Evolutionary conservation across 371 early-diverging fungal species (phyloP), one percentile per base, ranked within the genome.

Genomic region (Apophysomyces ossiformis): DNA sequence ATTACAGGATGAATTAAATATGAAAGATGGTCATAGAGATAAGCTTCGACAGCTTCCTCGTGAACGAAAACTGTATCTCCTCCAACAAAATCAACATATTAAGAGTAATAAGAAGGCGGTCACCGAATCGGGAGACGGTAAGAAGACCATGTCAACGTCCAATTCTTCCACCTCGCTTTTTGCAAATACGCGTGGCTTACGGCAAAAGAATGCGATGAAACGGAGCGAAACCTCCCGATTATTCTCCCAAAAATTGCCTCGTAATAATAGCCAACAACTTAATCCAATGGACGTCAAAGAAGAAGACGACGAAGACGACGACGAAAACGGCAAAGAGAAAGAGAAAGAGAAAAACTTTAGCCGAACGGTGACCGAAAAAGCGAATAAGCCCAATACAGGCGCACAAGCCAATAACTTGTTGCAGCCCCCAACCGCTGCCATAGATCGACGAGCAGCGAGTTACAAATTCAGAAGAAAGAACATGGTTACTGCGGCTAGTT

Each of bases 1-100:
- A 15, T 13, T 56, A 1, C 68, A 86, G 84, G 81, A 84, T 54
- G 84, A 87, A 46, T 73, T 88, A n/a, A 78, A 88, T 62, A 88
- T 86, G 79, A 86, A 84, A 63, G 85, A 81, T 39, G 70, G 45
- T 9, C 71, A 82, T 11, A 71, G 84, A 57, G 83, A 82, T 26
- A 83, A 78, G 32, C 70, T 85, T 65, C 79, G 84, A 58, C 74
- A 82, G 58, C 64, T 88, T 13, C 76, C 86, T 1, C 68, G 71
- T 6, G 82, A 82, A 35, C 79, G 81, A 45, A 84, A 86, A 47
- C 59, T 79, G 1, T 81, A 81, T 13, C 64, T 88, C 6, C 74
- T 88, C 44, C 72, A 82, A 41, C 86, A 85, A 63, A 86, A 84
- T 38, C 76, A 82, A 32, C 79, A 81, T 26, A 61, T 81, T 4